phyloP scores from a whole-genome alignment of 2,329 filamentous ascomycete genomes.

The Didymella pomorum region DNA sequence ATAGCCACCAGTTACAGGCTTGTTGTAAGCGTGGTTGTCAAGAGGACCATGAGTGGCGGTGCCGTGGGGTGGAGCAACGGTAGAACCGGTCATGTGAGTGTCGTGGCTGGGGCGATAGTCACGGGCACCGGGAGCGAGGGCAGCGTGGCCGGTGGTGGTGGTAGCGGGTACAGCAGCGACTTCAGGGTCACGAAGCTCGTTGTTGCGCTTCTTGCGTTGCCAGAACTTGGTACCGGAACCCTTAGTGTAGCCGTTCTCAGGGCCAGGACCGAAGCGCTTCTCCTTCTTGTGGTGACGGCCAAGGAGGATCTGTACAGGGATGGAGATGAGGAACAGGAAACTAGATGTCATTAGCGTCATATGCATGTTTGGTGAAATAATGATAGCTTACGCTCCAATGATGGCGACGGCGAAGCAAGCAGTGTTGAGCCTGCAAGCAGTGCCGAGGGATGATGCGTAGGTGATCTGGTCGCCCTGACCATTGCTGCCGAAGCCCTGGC shows the following conservation, averaged over 20 bases:
- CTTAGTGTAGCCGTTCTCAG: constrained; percentile 72
- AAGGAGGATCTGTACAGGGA: constrained; percentile 72
- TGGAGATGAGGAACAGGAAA: constrained; percentile 77
- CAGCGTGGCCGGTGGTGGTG: constrained; percentile 25
- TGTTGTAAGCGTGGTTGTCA: constrained; percentile 42
- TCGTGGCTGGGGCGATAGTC: constrained; percentile 58
- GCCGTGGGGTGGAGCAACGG: constrained; percentile 50
- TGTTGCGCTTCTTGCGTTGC: constrained; percentile 50
- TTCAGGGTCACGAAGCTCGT: constrained; percentile 54
- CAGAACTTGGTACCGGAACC: constrained; percentile 63
- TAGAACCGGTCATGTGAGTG: constrained; percentile 59
- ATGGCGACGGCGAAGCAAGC: constrained; percentile 81
- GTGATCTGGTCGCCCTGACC: constrained; percentile 51
- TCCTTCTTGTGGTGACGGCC: constrained; percentile 76
- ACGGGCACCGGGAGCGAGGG: constrained; percentile 35
- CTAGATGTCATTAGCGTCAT: constrained; percentile 52
- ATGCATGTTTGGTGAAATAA: background rate
- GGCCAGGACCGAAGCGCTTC: constrained; percentile 73
- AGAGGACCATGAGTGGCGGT: constrained; percentile 13
- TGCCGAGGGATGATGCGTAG: constrained; percentile 58
- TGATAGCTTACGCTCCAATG: constrained; percentile 71
- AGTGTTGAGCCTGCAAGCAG: constrained; percentile 78
- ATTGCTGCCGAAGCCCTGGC: constrained; percentile 59
- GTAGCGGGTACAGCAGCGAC: constrained; percentile 26
- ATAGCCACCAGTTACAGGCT: constrained; percentile 52